phyloP scores from a whole-genome alignment of 2,329 filamentous ascomycete genomes.

The Metarhizium album region DNA sequence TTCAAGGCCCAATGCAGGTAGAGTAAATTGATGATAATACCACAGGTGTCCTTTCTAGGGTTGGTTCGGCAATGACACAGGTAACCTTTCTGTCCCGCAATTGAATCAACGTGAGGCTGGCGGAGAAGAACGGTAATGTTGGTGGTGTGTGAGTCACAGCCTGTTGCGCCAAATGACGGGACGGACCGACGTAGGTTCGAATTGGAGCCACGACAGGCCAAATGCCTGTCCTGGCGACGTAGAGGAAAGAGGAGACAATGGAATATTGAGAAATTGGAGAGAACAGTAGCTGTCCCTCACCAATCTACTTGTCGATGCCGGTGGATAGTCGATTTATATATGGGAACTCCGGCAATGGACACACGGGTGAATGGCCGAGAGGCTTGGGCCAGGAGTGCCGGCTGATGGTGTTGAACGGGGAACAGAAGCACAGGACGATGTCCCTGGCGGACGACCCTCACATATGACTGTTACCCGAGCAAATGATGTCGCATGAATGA shows the following conservation, averaged over 20 bases:
- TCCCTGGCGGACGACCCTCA: not conserved
- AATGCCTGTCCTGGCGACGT: not conserved
- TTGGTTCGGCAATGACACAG: conserved; percentile 1
- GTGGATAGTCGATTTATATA: no score
- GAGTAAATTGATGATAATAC: not conserved
- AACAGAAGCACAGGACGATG: not conserved
- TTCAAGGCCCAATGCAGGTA: conserved; percentile 10
- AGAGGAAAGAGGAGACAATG: not conserved
- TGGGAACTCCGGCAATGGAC: no score
- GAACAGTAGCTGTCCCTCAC: no score
- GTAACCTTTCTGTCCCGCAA: conserved; percentile 1
- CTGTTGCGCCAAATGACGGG: not conserved
- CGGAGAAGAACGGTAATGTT: conserved; percentile 1
- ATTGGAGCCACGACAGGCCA: not conserved
- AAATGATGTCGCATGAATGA: not conserved
- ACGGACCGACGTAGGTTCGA: no score
- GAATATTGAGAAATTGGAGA: no score
- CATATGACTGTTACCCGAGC: not conserved
- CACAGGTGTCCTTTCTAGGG: conserved; percentile 1
- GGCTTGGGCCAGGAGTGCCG: no score
- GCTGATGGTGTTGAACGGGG: not conserved
- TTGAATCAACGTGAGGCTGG: conserved; percentile 1
- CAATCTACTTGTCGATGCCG: no score
- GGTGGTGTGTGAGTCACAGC: conserved; percentile 3
- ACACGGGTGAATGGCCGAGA: no score